A percentile compares a stretch with the other conserved stretches of the same genome.
These are phyloP conservation scores for Westerdykella sp. DNA, from an alignment of 2,329 filamentous ascomycete genomes.

Conservation along the genomic window DNA sequence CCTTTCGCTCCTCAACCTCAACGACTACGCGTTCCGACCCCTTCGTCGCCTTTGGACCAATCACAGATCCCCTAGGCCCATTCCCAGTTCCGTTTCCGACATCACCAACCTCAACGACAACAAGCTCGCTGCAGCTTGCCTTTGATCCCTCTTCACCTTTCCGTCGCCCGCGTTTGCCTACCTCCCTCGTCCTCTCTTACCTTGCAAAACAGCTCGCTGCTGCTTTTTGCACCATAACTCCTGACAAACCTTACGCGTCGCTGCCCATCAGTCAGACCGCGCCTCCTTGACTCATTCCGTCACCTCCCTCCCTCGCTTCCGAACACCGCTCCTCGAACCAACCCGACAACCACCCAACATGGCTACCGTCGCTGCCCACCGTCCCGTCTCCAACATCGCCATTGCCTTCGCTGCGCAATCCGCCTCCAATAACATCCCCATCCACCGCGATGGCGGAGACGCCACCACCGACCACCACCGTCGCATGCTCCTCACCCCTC, in stretches of 20 bases:
- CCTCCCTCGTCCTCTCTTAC: slow-evolving; percentile 8
- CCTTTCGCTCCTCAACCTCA: no score
- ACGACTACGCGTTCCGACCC: no score
- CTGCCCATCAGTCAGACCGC: slow-evolving; percentile 16
- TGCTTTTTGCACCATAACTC: slow-evolving; percentile 8
- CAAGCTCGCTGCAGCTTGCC: slow-evolving; percentile 29
- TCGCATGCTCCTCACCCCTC: slow-evolving; percentile 72
- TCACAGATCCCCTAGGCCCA: slow-evolving; percentile 32
- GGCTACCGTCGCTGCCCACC: slow-evolving; percentile 30
- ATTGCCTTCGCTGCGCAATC: slow-evolving; percentile 34
- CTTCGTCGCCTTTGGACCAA: slow-evolving; percentile 7
- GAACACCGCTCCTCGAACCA: neutral
- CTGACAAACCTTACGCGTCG: slow-evolving; percentile 5
- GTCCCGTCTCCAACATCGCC: slow-evolving; percentile 39
- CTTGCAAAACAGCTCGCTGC: slow-evolving; percentile 16
- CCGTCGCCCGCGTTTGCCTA: neutral
- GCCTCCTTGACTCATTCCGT: slow-evolving; percentile 27
- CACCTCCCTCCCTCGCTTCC: slow-evolving; percentile 16
- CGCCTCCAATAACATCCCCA: slow-evolving; percentile 22
- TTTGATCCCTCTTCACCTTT: slow-evolving; percentile 9
- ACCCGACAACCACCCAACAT: slow-evolving; percentile 18
- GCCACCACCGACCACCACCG: slow-evolving; percentile 15
- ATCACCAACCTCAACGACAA: neutral
- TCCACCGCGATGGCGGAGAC: slow-evolving; percentile 25
- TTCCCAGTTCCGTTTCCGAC: slow-evolving; percentile 6